Evolutionary conservation across 805 yeast genomes (phyloP), one percentile per base, ranked within the genome.

Genomic region (Ogataea pignaliae): DNA sequence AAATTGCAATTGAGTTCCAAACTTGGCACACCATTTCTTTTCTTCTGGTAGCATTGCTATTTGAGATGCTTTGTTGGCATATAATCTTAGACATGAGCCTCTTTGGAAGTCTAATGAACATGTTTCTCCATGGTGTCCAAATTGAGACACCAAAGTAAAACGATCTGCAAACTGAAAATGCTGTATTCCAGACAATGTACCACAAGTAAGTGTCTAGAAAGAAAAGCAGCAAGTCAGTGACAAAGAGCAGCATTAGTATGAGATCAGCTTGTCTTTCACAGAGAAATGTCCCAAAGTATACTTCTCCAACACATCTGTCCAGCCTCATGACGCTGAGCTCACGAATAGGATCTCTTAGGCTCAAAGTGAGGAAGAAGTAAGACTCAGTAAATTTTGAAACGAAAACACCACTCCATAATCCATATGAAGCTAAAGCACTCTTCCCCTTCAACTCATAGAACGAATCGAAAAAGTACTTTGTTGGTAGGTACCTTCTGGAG

Each of bases 101-200:
- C 54, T 82, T 81, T 1, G 96, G 95, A 28, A 88, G 65, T 40
- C 89, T 69, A 4, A 88, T 76, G 58, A 83, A 87, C 29, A 84
- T 77, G 54, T 85, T 86, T 59, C 86, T 77, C 95, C 95, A 87
- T 0, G 96, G 96, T 2, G 93, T 85, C 84, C 91, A 83, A 10
- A 87, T 80, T 0, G 95, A 85, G 5, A 85, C 81, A 1, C 96
- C 96, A 48, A 82, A 71, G 35, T 83, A 79, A 44, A 62, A 55
- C 0, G 93, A 83, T 6, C 86, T 68, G 43, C 81, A 72, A 5
- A 86, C 83, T 0, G 95, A 86, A 44, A 85, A 83, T 0, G 77
- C 56, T 0, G 93, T 83, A 56, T 82, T 86, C 78, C 91, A 84
- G 34, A 87, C 72, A 45, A 87, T 86, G 54, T 85, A 87, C 96